Percentiles rank a stretch among this genome's conserved stretches.
phyloP scores from a whole-genome alignment of 2,329 filamentous ascomycete species.

The Furcasterigmium furcatum region DNA sequence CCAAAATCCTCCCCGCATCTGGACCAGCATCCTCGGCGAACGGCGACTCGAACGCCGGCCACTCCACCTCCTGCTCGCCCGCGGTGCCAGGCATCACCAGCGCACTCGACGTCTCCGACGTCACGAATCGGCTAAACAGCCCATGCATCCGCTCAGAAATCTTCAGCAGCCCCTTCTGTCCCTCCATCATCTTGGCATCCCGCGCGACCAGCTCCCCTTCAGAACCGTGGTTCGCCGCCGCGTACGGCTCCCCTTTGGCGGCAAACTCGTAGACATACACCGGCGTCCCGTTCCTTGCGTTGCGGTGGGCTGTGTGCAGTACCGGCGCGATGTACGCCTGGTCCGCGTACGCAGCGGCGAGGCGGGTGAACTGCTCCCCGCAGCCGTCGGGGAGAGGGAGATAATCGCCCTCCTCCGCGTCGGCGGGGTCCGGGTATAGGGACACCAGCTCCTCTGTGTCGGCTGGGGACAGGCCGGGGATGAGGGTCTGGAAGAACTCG shows the following conservation, averaged over 20 bases:
- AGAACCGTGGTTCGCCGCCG: constrained; percentile 44
- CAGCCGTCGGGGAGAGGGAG: constrained; percentile 27
- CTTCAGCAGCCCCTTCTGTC: constrained; percentile 29
- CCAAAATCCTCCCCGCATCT: constrained; percentile 34
- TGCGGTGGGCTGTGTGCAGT: constrained; percentile 52
- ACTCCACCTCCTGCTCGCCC: constrained; percentile 16
- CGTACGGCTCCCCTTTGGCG: constrained; percentile 31
- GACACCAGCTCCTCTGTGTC: constrained; percentile 54
- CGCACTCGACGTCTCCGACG: constrained; percentile 19
- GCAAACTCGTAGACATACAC: constrained; percentile 61
- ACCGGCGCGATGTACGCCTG: constrained; percentile 65
- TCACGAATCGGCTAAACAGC: constrained; percentile 33
- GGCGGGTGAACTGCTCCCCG: constrained; percentile 53
- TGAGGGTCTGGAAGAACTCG: constrained; percentile 57
- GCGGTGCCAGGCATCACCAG: constrained; percentile 29
- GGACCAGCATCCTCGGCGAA: constrained; percentile 18
- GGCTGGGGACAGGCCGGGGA: constrained; percentile 49
- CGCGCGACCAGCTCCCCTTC: constrained; percentile 40
- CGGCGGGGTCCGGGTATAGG: constrained; percentile 60
- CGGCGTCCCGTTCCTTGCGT: constrained; percentile 23
- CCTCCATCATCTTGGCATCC: constrained; percentile 30
- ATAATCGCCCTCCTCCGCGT: constrained; percentile 14
- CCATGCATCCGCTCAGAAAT: constrained; percentile 38
- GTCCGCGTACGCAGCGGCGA: constrained; percentile 60
- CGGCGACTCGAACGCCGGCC: constrained; percentile 41